phyloP scores from a whole-genome alignment of 2,329 filamentous ascomycete species.

The Diaporthe helianthi region DNA sequence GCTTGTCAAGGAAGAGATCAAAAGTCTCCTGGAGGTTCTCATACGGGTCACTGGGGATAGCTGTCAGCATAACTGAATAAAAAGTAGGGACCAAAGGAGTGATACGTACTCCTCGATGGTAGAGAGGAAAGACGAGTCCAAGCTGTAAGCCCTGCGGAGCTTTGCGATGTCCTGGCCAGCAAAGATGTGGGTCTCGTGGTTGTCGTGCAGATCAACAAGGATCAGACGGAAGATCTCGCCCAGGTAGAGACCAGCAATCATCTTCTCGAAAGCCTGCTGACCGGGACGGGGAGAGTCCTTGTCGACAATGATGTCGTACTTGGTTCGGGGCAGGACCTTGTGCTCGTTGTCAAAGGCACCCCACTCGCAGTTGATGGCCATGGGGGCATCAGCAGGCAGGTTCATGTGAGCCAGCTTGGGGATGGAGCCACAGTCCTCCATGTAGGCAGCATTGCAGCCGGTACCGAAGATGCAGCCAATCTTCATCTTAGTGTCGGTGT shows the following conservation, averaged over 20 bases:
- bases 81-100: not conserved
- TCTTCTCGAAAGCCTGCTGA: slow-evolving; percentile 97
- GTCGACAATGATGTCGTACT: slow-evolving; percentile 88
- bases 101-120: slow-evolving; percentile 80
- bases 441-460: slow-evolving; percentile 97
- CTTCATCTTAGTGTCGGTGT: slow-evolving; percentile 92
- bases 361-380: slow-evolving; percentile 98
- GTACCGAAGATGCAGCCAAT: slow-evolving; percentile 99
- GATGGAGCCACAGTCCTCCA: slow-evolving; percentile 90
- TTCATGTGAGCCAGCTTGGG: slow-evolving; percentile 94
- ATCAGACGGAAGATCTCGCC: slow-evolving; percentile 94
- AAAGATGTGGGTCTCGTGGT: slow-evolving; percentile 78
- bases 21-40: slow-evolving; percentile 92
- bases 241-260: slow-evolving; percentile 93
- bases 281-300: slow-evolving; percentile 90
- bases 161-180: slow-evolving; percentile 79
- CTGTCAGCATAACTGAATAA: slow-evolving; percentile 33
- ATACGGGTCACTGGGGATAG: slow-evolving; percentile 74
- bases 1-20: slow-evolving; percentile 79
- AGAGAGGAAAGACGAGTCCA: slow-evolving; percentile 94
- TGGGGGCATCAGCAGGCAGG: slow-evolving; percentile 80
- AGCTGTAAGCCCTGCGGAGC: slow-evolving; percentile 84
- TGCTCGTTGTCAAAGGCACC: slow-evolving; percentile 96
- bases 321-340: slow-evolving; percentile 82
- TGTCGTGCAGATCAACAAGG: slow-evolving; percentile 84